Evolutionary conservation across 1,139 yeast species (phyloP).

Genomic region (Taphrina communis): DNA sequence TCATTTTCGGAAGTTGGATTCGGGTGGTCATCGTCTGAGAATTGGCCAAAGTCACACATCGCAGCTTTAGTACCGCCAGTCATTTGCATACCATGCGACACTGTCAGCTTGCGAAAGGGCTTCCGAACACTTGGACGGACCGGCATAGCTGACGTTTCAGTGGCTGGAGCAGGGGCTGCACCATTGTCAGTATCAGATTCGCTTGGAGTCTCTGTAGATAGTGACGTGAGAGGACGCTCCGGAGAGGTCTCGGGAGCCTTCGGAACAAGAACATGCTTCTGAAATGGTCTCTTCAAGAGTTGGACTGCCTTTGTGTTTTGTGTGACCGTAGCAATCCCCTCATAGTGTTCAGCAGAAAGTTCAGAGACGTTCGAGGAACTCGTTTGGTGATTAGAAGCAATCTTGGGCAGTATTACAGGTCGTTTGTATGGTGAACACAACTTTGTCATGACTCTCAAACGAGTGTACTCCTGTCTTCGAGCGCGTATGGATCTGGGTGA

Average conservation of each 20-base stretch:
- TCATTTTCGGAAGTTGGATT: too few species aligned
- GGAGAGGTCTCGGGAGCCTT: too few species aligned
- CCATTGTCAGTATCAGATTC: too few species aligned
- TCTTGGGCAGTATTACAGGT: neutral
- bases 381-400: neutral
- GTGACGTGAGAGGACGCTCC: too few species aligned
- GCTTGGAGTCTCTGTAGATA: too few species aligned
- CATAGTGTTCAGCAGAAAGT: neutral
- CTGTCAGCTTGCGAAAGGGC: slow-evolving; percentile 1
- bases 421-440: slow-evolving; percentile 14
- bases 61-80: too few species aligned
- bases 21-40: too few species aligned
- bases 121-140: neutral
- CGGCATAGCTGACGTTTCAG: neutral
- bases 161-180: neutral
- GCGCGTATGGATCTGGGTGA: neutral
- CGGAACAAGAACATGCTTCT: slow-evolving; percentile 13
- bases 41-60: too few species aligned
- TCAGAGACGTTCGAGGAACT: neutral
- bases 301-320: neutral
- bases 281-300: slow-evolving; percentile 13
- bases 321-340: neutral
- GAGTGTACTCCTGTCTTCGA: neutral
- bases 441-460: neutral
- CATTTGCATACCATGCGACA: neutral